These are phyloP conservation scores for Vigna unguiculata DNA, from an alignment of 306 rosid species.

Conservation along the genomic window DNA sequence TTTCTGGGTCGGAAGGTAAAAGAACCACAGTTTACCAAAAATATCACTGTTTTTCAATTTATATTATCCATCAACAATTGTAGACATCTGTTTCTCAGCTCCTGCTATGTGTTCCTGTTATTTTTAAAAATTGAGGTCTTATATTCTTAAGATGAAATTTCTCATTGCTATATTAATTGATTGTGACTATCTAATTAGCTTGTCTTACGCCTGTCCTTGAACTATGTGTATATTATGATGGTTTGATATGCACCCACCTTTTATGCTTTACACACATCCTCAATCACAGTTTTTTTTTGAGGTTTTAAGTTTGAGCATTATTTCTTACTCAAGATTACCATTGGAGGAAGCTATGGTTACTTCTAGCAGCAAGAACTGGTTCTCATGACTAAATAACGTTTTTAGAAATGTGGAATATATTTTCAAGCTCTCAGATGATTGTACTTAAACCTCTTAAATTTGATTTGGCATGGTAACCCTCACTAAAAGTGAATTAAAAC, in stretches of 20 bases:
- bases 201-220: not conserved
- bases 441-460: too few relatives aligned
- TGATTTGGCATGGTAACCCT: too few relatives aligned
- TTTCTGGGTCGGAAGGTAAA: not conserved
- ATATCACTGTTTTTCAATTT: not conserved
- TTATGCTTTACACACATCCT: not conserved
- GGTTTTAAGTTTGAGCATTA: not conserved
- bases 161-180: not conserved
- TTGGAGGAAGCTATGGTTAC: too few relatives aligned
- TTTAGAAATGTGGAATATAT: not conserved
- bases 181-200: slow-evolving; percentile 25
- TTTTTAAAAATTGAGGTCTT: not conserved
- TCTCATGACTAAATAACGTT: not conserved
- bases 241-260: slow-evolving; percentile 13
- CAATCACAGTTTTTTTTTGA: not conserved
- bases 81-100: not conserved
- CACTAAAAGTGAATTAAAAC: too few relatives aligned
- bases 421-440: too few relatives aligned
- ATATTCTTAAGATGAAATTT: not conserved
- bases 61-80: not conserved
- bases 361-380: too few relatives aligned
- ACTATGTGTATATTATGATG: slow-evolving; percentile 20
- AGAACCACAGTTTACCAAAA: not conserved
- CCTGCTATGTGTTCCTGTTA: slow-evolving; percentile 6
- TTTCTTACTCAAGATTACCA: too few relatives aligned